Conservation (phyloP, 495 filamentous ascomycete genomes). For the Hyaloscypha variabilis region DNA sequence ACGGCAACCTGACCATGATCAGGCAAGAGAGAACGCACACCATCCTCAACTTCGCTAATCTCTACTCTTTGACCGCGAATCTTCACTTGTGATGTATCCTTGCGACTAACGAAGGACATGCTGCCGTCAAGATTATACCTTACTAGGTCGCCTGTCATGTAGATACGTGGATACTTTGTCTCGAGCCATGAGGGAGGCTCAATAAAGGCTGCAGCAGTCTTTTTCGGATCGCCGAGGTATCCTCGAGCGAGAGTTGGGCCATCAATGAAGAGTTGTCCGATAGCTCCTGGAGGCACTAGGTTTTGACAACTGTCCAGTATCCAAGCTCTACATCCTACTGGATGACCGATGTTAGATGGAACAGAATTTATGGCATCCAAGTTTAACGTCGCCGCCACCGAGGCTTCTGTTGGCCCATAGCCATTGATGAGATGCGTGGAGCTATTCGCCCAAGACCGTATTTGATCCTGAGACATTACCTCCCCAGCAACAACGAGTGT, state of each 20-base stretch:
- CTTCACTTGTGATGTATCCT: slow-evolving; percentile 34
- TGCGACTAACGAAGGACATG: slow-evolving; percentile 36
- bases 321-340: slow-evolving; percentile 50
- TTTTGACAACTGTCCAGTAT: slow-evolving; percentile 53
- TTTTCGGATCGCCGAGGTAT: slow-evolving; percentile 43
- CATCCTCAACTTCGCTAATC: slow-evolving; percentile 47
- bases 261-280: slow-evolving; percentile 65
- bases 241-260: slow-evolving; percentile 54
- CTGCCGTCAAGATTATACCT: slow-evolving; percentile 40
- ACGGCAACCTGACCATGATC: slow-evolving; percentile 11
- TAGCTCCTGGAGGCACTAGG: slow-evolving; percentile 56
- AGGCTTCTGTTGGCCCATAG: slow-evolving; percentile 5
- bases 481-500: slow-evolving; percentile 61
- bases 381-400: slow-evolving; percentile 18
- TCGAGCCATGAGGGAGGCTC: slow-evolving; percentile 40
- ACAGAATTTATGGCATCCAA: slow-evolving; percentile 1
- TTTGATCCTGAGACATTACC: too few species aligned
- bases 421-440: not conserved
- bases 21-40: slow-evolving; percentile 26
- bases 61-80: slow-evolving; percentile 37
- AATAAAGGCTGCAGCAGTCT: slow-evolving; percentile 32
- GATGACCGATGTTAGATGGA: slow-evolving; percentile 31
- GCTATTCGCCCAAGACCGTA: too few species aligned
- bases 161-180: slow-evolving; percentile 30
- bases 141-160: slow-evolving; percentile 47